These are phyloP conservation scores for Candida adriatica DNA, from an alignment of 805 yeast species.

Conservation along the genomic window DNA sequence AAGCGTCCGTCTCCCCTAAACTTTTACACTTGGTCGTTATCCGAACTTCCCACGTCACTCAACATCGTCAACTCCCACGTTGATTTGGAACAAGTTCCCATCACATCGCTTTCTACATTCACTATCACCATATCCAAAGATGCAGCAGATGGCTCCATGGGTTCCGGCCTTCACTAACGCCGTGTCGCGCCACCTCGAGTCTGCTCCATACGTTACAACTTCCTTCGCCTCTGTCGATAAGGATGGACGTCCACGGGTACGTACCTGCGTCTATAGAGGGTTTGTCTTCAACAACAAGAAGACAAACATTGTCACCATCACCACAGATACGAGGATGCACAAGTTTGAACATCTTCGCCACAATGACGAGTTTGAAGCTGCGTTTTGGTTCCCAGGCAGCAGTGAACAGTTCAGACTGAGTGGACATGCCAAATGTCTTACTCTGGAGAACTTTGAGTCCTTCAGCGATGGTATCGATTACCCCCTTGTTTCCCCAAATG, in stretches of 20 bases:
- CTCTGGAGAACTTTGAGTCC: slow-evolving; percentile 13
- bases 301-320: slow-evolving; percentile 60
- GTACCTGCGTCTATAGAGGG: slow-evolving; percentile 70
- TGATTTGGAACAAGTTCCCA: too few species aligned
- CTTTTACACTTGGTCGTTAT: too few species aligned
- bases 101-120: too few species aligned
- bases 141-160: slow-evolving; percentile 66
- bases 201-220: slow-evolving; percentile 49
- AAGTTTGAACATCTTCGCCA: slow-evolving; percentile 44
- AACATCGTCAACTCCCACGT: too few species aligned
- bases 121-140: slow-evolving; percentile 5
- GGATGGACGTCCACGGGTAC: slow-evolving; percentile 48
- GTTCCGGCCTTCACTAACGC: slow-evolving; percentile 57
- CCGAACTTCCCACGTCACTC: too few species aligned
- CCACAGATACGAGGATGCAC: slow-evolving; percentile 65
- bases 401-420: slow-evolving; percentile 67
- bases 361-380: slow-evolving; percentile 63
- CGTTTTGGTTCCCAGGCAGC: slow-evolving; percentile 58
- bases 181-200: slow-evolving; percentile 37
- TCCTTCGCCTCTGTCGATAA: slow-evolving; percentile 62
- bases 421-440: slow-evolving; percentile 52
- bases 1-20: too few species aligned
- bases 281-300: slow-evolving; percentile 64
- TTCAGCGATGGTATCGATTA: slow-evolving; percentile 19
- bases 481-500: slow-evolving; percentile 26